phyloP scores from a whole-genome alignment of 768 basidiomycete species.

The Pleurotus pulmonarius region DNA sequence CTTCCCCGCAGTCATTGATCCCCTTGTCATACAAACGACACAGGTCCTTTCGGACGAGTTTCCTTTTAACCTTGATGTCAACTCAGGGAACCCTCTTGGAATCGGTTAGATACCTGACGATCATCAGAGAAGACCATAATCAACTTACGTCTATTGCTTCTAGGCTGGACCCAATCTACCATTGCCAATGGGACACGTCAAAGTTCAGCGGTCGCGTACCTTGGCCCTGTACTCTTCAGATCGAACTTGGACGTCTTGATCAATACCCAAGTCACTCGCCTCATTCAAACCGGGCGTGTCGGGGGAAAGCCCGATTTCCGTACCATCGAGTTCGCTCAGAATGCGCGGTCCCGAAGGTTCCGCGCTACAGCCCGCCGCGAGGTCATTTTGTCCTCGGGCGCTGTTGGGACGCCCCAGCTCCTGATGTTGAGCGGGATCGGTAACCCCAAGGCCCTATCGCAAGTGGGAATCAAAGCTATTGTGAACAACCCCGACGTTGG shows the following conservation, averaged over 20 bases:
- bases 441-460: slow-evolving; percentile 15
- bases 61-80: slow-evolving; percentile 24
- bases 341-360: slow-evolving; percentile 10
- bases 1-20: slow-evolving; percentile 14
- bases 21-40: slow-evolving; percentile 19
- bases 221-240: slow-evolving; percentile 17
- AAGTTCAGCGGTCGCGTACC: slow-evolving; percentile 21
- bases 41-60: slow-evolving; percentile 16
- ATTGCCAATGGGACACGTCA: slow-evolving; percentile 14
- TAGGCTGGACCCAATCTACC: slow-evolving; percentile 18
- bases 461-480: slow-evolving; percentile 21
- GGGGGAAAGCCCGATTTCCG: slow-evolving; percentile 10
- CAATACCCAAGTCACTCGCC: slow-evolving; percentile 14
- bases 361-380: slow-evolving; percentile 30
- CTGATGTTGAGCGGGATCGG: slow-evolving; percentile 36
- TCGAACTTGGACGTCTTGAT: slow-evolving; percentile 21
- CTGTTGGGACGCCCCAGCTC: slow-evolving; percentile 33
- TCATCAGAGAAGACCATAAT: not conserved
- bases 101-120: slow-evolving; percentile 17
- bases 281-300: slow-evolving; percentile 7
- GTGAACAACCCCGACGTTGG: slow-evolving; percentile 33
- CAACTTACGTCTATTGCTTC: not conserved
- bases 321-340: slow-evolving; percentile 12
- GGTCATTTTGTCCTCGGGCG: slow-evolving; percentile 42
- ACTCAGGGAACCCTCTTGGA: slow-evolving; percentile 25